These are phyloP conservation scores for Leccinum olivaceopallidum DNA, from an alignment of 768 basidiomycete species.

Conservation along the genomic window DNA sequence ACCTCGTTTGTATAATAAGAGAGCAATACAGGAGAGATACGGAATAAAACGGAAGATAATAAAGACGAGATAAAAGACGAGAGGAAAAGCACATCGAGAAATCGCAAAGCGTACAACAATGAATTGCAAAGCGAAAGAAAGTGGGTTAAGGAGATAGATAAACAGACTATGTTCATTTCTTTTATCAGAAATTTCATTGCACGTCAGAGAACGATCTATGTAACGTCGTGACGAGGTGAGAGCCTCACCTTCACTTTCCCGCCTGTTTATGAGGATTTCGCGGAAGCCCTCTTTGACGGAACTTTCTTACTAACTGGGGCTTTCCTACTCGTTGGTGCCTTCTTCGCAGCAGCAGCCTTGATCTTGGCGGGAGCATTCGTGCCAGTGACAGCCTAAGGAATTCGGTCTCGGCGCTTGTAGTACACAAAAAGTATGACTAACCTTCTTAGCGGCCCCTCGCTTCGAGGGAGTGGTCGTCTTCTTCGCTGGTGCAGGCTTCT, in stretches of 20 bases:
- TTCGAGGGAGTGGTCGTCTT: slow-evolving; percentile 44
- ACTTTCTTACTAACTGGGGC: slow-evolving; percentile 28
- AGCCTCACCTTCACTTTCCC: slow-evolving; percentile 8
- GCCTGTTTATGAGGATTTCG: slow-evolving; percentile 19
- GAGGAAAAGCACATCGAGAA: slow-evolving; percentile 30
- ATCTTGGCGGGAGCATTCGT: slow-evolving; percentile 40
- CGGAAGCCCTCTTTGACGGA: slow-evolving; percentile 20
- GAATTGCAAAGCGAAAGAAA: slow-evolving; percentile 10
- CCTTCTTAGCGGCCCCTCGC: slow-evolving; percentile 66
- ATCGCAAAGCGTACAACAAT: slow-evolving; percentile 31
- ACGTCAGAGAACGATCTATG: background rate
- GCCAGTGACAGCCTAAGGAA: slow-evolving; percentile 51
- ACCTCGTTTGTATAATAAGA: slow-evolving; percentile 18
- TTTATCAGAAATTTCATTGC: background rate
- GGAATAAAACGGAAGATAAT: slow-evolving; percentile 30
- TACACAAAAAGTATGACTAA: slow-evolving; percentile 20
- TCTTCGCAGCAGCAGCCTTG: slow-evolving; percentile 36
- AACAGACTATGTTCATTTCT: background rate
- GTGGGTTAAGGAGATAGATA: slow-evolving; percentile 10
- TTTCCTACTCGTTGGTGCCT: slow-evolving; percentile 30
- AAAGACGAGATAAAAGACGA: slow-evolving; percentile 13
- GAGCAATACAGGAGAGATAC: slow-evolving; percentile 31
- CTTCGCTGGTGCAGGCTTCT: slow-evolving; percentile 37
- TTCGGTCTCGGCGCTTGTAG: slow-evolving; percentile 3
- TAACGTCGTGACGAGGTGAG: background rate